Evolutionary conservation across 352 stramenopile species (phyloP).

Genomic region (Globisporangium megalacanthum): DNA sequence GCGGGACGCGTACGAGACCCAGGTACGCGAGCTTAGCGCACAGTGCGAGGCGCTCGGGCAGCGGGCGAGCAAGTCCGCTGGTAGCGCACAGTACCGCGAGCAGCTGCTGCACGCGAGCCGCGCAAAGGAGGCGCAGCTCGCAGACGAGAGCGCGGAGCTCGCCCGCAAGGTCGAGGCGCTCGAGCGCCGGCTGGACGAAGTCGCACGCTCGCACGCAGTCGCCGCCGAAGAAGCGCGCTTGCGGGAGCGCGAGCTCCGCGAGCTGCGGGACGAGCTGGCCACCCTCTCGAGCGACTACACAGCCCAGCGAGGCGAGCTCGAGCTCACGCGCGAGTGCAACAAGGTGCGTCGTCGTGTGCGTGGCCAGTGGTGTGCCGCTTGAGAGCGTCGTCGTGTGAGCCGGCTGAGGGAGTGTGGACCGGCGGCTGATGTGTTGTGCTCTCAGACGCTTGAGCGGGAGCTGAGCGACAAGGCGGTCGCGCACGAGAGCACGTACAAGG

Average conservation of each 20-base stretch:
- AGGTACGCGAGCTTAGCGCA: conserved; percentile 50
- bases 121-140: conserved; percentile 39
- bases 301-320: conserved; percentile 52
- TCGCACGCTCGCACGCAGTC: conserved; percentile 57
- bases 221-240: conserved; percentile 53
- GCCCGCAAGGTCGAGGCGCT: conserved; percentile 75
- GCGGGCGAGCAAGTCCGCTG: conserved; percentile 75
- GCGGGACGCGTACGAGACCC: conserved; percentile 54
- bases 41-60: conserved; percentile 69
- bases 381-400: neutral
- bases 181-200: conserved; percentile 71
- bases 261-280: conserved; percentile 61
- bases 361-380: no score
- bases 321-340: conserved; percentile 40
- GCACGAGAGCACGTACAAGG: conserved; percentile 70
- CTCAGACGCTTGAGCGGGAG: conserved; percentile 54
- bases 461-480: conserved; percentile 47
- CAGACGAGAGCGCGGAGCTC: conserved; percentile 74
- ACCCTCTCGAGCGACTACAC: conserved; percentile 64
- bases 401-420: neutral
- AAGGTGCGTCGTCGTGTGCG: conserved; percentile 24
- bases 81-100: conserved; percentile 59
- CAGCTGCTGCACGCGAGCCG: conserved; percentile 63
- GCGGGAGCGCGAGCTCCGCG: conserved; percentile 46
- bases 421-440: neutral